These are phyloP conservation scores for Tribonema minus DNA, from an alignment of 108 stramenopile genomes.

Conservation along the genomic window DNA sequence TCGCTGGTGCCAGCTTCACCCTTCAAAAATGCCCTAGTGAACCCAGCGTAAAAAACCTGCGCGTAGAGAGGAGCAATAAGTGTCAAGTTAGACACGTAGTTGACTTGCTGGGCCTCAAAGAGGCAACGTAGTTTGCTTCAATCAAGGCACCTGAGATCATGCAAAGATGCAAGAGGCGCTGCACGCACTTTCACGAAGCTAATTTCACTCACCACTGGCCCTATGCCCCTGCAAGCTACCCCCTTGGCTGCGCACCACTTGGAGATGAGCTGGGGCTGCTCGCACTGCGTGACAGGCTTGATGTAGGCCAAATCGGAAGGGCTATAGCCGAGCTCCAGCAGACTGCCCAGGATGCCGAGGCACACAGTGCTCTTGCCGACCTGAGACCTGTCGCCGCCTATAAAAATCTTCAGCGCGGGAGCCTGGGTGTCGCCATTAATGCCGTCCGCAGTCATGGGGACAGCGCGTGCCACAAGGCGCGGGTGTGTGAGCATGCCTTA, in stretches of 20 bases:
- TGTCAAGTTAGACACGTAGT: too few species aligned
- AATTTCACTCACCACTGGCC: constrained; percentile 90
- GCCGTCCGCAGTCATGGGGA: not conserved
- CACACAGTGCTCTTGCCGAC: constrained; percentile 91
- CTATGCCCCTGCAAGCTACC: constrained; percentile 73
- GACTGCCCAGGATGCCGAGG: constrained; percentile 67
- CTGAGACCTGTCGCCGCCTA: constrained; percentile 44
- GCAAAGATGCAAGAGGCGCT: too few species aligned
- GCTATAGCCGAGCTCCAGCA: constrained; percentile 59
- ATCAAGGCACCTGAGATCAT: too few species aligned
- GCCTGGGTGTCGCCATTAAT: not conserved
- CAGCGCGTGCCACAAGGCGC: not conserved
- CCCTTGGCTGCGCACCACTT: constrained; percentile 73
- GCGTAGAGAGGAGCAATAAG: too few species aligned
- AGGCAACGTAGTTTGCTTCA: too few species aligned
- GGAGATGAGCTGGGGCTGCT: constrained; percentile 77
- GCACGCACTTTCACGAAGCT: too few species aligned
- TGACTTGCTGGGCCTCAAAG: too few species aligned
- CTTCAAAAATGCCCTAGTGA: constrained; percentile 85
- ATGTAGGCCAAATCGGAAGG: constrained; percentile 81
- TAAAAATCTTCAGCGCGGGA: not conserved
- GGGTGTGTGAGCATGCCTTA: too few species aligned
- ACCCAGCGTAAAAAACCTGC: constrained; percentile 64
- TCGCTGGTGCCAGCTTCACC: constrained; percentile 53
- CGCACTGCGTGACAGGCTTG: constrained; percentile 95